Percentiles rank a stretch among this genome's conserved stretches.
Conservation (phyloP, 2,329 filamentous ascomycete genomes). For the Epichloe gansuensis region DNA sequence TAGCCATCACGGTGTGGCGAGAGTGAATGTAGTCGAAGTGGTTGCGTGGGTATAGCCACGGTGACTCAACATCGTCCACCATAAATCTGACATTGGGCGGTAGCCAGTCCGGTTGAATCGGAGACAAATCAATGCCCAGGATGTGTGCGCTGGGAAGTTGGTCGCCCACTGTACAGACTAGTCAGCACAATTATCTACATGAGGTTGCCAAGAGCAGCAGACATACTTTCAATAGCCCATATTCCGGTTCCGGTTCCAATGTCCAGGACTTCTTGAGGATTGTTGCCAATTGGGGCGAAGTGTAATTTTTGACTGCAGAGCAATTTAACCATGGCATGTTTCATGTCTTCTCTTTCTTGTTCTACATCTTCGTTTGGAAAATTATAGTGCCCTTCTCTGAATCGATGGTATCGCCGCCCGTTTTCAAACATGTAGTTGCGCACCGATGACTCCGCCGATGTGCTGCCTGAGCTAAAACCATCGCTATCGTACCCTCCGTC, state of each 20-base stretch:
- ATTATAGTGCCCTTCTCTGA: conserved; percentile 41
- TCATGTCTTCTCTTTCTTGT: conserved; percentile 46
- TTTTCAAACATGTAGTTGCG: conserved; percentile 43
- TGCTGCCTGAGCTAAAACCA: conserved; percentile 23
- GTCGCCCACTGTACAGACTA: conserved; percentile 29
- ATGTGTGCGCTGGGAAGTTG: conserved; percentile 29
- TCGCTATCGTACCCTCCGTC: conserved; percentile 28
- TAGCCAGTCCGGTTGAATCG: conserved; percentile 38
- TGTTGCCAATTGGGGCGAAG: conserved; percentile 36
- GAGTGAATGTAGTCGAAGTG: conserved; percentile 50
- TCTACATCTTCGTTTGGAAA: conserved; percentile 50
- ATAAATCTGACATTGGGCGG: conserved; percentile 44
- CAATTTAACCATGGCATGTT: conserved; percentile 39
- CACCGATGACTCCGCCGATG: conserved; percentile 27
- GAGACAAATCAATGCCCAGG: conserved; percentile 34
- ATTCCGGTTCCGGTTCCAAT: conserved; percentile 47
- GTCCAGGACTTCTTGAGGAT: conserved; percentile 40
- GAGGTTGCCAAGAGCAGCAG: not conserved
- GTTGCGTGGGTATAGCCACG: conserved; percentile 41
- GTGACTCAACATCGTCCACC: conserved; percentile 45
- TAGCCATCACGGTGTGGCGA: conserved; percentile 43
- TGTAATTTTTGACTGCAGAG: conserved; percentile 36
- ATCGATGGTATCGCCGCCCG: conserved; percentile 46
- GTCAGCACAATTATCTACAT: not conserved
- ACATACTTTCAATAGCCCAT: conserved; percentile 44